These are phyloP conservation scores for Physcia stellaris DNA, from an alignment of 495 filamentous ascomycete species.

Conservation along the genomic window DNA sequence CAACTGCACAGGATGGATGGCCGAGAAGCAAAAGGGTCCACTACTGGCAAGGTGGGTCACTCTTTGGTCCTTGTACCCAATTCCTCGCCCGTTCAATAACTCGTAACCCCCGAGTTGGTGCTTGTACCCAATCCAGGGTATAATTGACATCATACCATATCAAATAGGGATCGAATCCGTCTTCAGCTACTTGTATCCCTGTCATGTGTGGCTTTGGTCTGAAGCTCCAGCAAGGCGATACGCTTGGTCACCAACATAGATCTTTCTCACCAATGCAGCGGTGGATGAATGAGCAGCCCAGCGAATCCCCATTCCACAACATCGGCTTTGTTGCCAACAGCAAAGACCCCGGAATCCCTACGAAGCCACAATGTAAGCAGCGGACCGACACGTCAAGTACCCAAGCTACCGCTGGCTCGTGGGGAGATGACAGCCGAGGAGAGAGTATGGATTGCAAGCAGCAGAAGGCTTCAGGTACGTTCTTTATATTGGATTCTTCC, in stretches of 20 bases:
- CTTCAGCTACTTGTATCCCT: conserved; percentile 1
- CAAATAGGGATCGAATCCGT: neutral
- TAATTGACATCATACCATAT: neutral
- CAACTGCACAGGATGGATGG: neutral
- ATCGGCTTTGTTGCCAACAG: neutral
- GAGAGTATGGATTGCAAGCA: no score
- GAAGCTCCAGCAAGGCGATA: neutral
- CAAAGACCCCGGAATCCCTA: conserved; percentile 1
- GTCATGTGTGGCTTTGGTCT: neutral
- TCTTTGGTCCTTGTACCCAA: neutral
- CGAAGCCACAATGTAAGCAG: neutral
- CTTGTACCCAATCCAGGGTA: neutral
- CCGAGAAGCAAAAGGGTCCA: neutral
- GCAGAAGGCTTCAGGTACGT: no score
- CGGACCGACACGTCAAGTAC: neutral
- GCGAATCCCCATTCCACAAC: neutral
- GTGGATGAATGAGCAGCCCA: neutral
- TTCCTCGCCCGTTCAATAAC: neutral
- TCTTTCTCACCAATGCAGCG: neutral
- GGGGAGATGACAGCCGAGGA: neutral
- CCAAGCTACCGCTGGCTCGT: neutral
- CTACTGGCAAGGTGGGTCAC: neutral
- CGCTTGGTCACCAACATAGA: neutral
- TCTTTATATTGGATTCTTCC: no score
- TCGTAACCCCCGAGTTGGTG: neutral